phyloP scores from a whole-genome alignment of 495 filamentous ascomycete genomes.

The Talaromyces adpressus region DNA sequence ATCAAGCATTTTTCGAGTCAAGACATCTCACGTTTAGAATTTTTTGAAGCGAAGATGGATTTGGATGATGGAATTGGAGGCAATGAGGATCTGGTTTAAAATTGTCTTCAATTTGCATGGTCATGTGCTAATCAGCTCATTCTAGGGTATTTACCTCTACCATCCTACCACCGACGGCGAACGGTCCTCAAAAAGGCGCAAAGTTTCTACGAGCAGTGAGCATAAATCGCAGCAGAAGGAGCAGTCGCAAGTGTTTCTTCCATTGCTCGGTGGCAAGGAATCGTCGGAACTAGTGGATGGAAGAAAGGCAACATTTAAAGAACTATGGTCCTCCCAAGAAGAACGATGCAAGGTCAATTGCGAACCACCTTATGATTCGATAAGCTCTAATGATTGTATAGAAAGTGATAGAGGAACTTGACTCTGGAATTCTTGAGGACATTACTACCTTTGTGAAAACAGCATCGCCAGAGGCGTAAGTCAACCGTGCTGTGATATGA shows the following conservation, averaged over 20 bases:
- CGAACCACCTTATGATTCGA: conserved; percentile 8
- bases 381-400: conserved; percentile 12
- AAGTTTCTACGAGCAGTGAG: conserved; percentile 29
- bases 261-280: conserved; percentile 59
- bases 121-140: neutral
- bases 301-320: conserved; percentile 56
- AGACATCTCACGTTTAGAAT: neutral
- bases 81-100: conserved; percentile 43
- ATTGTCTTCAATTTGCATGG: neutral
- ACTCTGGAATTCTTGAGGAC: conserved; percentile 53
- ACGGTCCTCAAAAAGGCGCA: conserved; percentile 61
- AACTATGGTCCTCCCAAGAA: conserved; percentile 63
- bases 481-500: neutral
- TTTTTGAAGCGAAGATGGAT: conserved; percentile 11
- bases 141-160: conserved; percentile 59
- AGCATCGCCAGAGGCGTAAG: conserved; percentile 39
- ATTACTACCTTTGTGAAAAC: conserved; percentile 59
- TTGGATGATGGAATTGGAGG: conserved; percentile 21
- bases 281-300: conserved; percentile 37
- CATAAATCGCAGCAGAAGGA: conserved; percentile 15
- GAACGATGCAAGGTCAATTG: conserved; percentile 56
- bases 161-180: conserved; percentile 35
- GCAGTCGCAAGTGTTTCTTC: conserved; percentile 40
- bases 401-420: conserved; percentile 34
- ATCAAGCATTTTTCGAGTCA: conserved; percentile 8